These are phyloP conservation scores for Penicillium italicum DNA, from an alignment of 2,329 filamentous ascomycete genomes.

Conservation along the genomic window DNA sequence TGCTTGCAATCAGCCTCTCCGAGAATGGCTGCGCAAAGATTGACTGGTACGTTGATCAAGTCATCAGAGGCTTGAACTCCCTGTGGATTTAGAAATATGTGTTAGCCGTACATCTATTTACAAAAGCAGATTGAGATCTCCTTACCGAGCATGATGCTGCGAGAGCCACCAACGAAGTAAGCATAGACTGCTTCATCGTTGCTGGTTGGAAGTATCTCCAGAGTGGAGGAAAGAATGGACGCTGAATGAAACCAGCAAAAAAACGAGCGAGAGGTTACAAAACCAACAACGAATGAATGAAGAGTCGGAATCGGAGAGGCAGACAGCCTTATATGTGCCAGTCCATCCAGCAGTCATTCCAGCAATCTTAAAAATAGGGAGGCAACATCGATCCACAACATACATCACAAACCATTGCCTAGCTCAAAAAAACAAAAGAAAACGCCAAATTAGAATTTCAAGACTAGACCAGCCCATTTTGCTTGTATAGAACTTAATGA, in stretches of 20 bases:
- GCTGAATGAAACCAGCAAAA: constrained; percentile 23
- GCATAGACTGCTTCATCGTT: constrained; percentile 23
- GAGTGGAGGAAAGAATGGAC: constrained; percentile 23
- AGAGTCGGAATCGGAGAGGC: neutral
- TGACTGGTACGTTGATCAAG: constrained; percentile 22
- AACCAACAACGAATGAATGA: constrained; percentile 13
- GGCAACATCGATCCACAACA: constrained; percentile 11
- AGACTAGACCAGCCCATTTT: constrained; percentile 15
- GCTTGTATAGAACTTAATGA: neutral
- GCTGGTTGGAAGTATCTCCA: constrained; percentile 4
- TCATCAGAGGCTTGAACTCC: constrained; percentile 13
- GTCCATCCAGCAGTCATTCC: neutral
- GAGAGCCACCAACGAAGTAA: constrained; percentile 24
- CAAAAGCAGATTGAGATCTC: neutral
- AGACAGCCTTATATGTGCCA: constrained; percentile 3
- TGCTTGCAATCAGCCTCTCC: constrained; percentile 26
- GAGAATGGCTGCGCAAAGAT: constrained; percentile 24
- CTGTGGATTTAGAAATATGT: neutral
- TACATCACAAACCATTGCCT: constrained; percentile 5
- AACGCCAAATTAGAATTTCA: neutral
- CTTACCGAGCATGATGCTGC: constrained; percentile 21
- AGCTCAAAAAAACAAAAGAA: neutral
- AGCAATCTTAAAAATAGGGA: constrained; percentile 10
- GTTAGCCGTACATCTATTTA: neutral
- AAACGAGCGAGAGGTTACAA: constrained; percentile 22